Percentiles rank a stretch among this genome's conserved stretches.
Conservation (phyloP, 2,329 filamentous ascomycete species). For the Claviceps africana region DNA sequence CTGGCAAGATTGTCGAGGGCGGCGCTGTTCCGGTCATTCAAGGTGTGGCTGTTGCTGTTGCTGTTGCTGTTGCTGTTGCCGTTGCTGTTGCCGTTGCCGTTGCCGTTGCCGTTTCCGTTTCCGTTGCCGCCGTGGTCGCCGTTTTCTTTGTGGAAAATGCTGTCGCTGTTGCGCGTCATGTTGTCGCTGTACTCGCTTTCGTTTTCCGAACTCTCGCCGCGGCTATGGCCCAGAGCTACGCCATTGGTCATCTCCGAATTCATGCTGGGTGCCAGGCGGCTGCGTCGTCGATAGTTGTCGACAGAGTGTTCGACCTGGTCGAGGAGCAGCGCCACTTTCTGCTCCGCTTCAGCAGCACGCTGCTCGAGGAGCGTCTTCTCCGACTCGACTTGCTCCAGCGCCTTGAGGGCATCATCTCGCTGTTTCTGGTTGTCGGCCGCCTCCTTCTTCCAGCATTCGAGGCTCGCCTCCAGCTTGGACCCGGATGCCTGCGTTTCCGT, state of each 20-base stretch:
- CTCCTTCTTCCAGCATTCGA: constrained; percentile 55
- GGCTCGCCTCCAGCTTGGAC: constrained; percentile 54
- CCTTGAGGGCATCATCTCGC: constrained; percentile 48
- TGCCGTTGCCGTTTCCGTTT: no score
- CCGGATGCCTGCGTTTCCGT: constrained; percentile 53
- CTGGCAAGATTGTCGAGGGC: constrained; percentile 83
- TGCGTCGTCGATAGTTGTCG: constrained; percentile 79
- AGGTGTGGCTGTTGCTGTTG: neutral
- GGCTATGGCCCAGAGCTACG: constrained; percentile 26
- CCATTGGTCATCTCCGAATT: constrained; percentile 21
- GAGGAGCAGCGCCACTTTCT: constrained; percentile 80
- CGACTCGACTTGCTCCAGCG: constrained; percentile 65
- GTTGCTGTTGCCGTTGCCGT: neutral
- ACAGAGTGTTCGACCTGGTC: constrained; percentile 92
- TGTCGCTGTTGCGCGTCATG: no score
- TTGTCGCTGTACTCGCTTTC: constrained; percentile 41
- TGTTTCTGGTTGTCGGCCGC: constrained; percentile 51
- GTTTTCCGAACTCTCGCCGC: constrained; percentile 43
- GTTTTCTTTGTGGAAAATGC: no score
- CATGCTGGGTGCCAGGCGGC: constrained; percentile 41
- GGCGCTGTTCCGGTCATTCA: constrained; percentile 39
- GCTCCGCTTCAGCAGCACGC: constrained; percentile 78
- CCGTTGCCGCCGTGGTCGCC: no score
- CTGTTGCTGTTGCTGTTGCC: neutral
- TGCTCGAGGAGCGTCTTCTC: constrained; percentile 73